Base-by-base conservation (phyloP, 176 grass and related monocot species). In the Pharus latifolius region DNA sequence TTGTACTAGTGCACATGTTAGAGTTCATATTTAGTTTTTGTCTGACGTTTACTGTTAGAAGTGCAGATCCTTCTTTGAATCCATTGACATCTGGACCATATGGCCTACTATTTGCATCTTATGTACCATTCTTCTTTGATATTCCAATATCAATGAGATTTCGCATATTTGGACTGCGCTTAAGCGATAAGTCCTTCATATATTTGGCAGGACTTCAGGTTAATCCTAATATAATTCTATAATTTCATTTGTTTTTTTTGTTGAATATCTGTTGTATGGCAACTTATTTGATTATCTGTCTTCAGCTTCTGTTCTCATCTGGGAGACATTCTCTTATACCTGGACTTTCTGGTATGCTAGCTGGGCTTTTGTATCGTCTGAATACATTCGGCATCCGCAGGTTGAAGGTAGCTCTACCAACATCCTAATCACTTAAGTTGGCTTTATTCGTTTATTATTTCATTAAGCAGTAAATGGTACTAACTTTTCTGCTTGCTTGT, bases 191-290 rank as follows among this genome's bases (percentile, higher is more conserved):
- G 43, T 94, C 81, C 38, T 94, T 94, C 61, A 71, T 99, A 84
- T 99, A 99, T 85, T 71, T 99, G 79, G 90, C 87, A 29, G 90
- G 90, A 63, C 72, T 99, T 68, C 95, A 94, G 95, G 95, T 99
- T n/a, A 65, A 65, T 18, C 47, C 60, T 74, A 15, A 68, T 27
- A 67, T 73, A 61, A 31, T 29, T 69, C 34, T 58, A 57, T 28
- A 6, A 33, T 43, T 67, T 58, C 28, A 12, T 7, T 55, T 33
- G 3, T 34, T 12, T 51, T 24, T 44, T 60, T 15, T 43, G 57
- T 67, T 77, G 16, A 3, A 31, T 25, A 35, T 60, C 15, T 0
- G 37, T 13, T 45, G 5, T 48, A 17, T 67, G 50, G 33, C 38
- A 31, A 20, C 33, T 74, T 74, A 74, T 83, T 77, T 81, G 5